A percentile compares a stretch with the other conserved stretches of the same genome.
phyloP scores from a whole-genome alignment of 495 filamentous ascomycete genomes.

The Penicillium cinerascens region DNA sequence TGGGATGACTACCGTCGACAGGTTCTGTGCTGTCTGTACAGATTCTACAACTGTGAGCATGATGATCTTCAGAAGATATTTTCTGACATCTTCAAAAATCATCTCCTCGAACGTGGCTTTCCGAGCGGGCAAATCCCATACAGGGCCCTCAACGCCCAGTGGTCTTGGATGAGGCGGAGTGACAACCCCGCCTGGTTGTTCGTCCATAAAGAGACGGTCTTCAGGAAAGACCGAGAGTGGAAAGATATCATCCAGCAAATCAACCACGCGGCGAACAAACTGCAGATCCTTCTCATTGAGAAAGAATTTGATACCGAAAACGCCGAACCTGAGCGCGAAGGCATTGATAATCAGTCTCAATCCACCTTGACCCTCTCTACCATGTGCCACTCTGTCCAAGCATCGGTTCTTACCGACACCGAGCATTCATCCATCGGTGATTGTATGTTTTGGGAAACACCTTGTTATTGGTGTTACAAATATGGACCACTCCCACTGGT shows the following conservation, averaged over 20 bases:
- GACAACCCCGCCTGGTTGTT: constrained; percentile 18
- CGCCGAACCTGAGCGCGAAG: too few relatives aligned
- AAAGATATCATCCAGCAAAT: constrained; percentile 17
- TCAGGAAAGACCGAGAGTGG: constrained; percentile 19
- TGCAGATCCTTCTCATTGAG: constrained; percentile 10
- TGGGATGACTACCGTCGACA: constrained; percentile 24
- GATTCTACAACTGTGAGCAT: constrained; percentile 20
- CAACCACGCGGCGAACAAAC: constrained; percentile 3
- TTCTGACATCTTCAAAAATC: constrained; percentile 13
- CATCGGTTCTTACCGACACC: neutral
- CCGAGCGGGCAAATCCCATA: neutral
- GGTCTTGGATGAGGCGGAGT: constrained; percentile 15
- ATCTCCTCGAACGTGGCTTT: constrained; percentile 23
- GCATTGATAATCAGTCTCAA: too few relatives aligned
- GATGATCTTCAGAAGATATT: constrained; percentile 19
- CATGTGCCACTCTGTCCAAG: neutral
- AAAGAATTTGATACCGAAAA: neutral
- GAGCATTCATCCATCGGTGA: neutral
- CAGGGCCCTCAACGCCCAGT: constrained; percentile 18
- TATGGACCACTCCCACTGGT: neutral
- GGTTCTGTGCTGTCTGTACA: constrained; percentile 26
- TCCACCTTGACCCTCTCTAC: too few relatives aligned
- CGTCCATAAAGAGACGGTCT: constrained; percentile 21
- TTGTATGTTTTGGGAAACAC: neutral
- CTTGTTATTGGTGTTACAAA: neutral